These are phyloP conservation scores for Teratosphaeria epicoccoides DNA, from an alignment of 2,329 filamentous ascomycete genomes.

Conservation along the genomic window DNA sequence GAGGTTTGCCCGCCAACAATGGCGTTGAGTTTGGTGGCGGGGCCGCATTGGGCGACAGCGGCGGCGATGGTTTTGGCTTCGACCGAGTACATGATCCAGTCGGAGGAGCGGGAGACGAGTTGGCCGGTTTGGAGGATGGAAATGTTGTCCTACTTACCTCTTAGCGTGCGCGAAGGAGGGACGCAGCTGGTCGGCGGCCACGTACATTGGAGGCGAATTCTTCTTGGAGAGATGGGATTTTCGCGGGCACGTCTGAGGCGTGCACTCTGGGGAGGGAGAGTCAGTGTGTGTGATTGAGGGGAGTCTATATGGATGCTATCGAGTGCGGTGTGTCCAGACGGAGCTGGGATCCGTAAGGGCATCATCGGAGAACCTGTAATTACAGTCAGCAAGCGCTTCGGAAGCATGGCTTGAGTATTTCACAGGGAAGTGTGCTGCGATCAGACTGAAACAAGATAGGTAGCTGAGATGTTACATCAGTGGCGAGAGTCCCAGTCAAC, in stretches of 20 bases:
- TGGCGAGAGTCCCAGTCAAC: slow-evolving; percentile 51
- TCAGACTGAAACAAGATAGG: slow-evolving; percentile 89
- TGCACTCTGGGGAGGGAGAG: slow-evolving; percentile 55
- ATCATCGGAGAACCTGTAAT: neutral
- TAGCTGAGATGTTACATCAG: slow-evolving; percentile 99
- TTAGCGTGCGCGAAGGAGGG: slow-evolving; percentile 30
- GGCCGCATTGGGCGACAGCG: slow-evolving; percentile 80
- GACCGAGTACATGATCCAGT: slow-evolving; percentile 98
- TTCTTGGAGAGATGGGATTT: slow-evolving; percentile 66
- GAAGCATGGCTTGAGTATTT: neutral
- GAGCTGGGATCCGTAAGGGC: too few relatives aligned
- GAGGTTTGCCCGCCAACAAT: slow-evolving; percentile 97
- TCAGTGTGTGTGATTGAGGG: neutral
- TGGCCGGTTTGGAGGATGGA: slow-evolving; percentile 90
- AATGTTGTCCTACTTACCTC: slow-evolving; percentile 57
- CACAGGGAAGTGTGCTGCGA: slow-evolving; percentile 18
- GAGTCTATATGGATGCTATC: neutral
- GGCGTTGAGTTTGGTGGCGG: slow-evolving; percentile 87
- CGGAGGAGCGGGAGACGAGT: slow-evolving; percentile 87
- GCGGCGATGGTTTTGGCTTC: slow-evolving; percentile 83
- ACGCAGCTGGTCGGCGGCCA: slow-evolving; percentile 27
- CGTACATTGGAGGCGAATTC: slow-evolving; percentile 84
- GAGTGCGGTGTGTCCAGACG: too few relatives aligned
- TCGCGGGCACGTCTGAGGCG: slow-evolving; percentile 87
- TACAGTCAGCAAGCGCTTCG: neutral